Evolutionary conservation across 345 rosid genomes (phyloP).

Genomic region (Syzygium jambos): DNA sequence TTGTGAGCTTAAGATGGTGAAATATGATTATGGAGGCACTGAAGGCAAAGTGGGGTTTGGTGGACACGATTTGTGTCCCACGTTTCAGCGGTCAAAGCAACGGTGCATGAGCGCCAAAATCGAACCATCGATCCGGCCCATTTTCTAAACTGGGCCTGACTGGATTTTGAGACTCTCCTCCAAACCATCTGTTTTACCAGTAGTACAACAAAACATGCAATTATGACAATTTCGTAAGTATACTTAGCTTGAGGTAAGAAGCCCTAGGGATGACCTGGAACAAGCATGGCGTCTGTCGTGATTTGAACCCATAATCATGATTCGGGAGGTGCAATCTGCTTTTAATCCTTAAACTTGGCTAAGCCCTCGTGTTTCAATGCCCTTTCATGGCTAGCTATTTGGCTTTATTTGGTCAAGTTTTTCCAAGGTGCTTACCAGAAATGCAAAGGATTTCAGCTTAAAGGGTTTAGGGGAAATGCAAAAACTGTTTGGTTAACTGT

Average conservation of each 20-base stretch:
- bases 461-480: too few relatives aligned
- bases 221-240: neutral
- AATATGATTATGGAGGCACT: neutral
- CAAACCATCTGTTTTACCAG: neutral
- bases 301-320: neutral
- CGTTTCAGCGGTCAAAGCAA: neutral
- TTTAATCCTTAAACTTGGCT: neutral
- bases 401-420: too few relatives aligned
- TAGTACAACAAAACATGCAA: neutral
- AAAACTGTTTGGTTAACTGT: too few relatives aligned
- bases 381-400: neutral
- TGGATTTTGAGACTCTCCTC: neutral
- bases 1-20: neutral
- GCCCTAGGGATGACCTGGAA: neutral
- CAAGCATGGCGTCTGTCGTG: neutral
- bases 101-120: neutral
- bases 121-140: neutral
- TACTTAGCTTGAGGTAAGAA: neutral
- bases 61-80: neutral
- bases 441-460: too few relatives aligned
- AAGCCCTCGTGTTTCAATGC: neutral
- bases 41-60: neutral
- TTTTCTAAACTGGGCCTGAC: neutral
- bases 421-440: too few relatives aligned
- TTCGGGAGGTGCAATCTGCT: neutral